Evolutionary conservation across 2,329 filamentous ascomycete genomes (phyloP).

Genomic region (Colletotrichum sp.): DNA sequence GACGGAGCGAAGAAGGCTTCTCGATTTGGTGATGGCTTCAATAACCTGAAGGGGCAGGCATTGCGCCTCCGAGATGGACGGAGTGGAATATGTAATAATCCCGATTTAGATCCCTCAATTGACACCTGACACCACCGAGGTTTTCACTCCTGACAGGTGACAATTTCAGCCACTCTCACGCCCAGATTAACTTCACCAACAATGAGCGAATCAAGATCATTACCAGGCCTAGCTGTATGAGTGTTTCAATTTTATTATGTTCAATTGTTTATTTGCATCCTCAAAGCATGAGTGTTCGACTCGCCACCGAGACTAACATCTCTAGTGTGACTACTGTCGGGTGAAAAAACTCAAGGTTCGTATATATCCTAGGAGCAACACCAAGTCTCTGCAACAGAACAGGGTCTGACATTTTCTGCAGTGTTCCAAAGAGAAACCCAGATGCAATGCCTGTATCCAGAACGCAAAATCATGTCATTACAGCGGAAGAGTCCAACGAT

Average conservation of each 20-base stretch:
- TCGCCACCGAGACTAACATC: background rate
- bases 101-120: background rate
- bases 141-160: background rate
- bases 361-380: background rate
- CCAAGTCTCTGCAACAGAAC: background rate
- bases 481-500: conserved; percentile 27
- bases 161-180: background rate
- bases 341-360: conserved; percentile 26
- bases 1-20: background rate
- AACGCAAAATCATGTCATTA: conserved; percentile 28
- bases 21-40: background rate
- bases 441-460: conserved; percentile 27
- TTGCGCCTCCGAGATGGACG: background rate
- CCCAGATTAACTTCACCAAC: background rate
- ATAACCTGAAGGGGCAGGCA: background rate
- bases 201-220: background rate
- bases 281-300: background rate
- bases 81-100: background rate
- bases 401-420: background rate
- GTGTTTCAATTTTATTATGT: background rate
- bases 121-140: background rate
- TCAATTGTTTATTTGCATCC: background rate
- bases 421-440: conserved; percentile 29
- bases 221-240: background rate
- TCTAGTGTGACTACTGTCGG: conserved; percentile 25